A percentile compares a stretch with the other conserved stretches of the same genome.
These are phyloP conservation scores for Entomortierella beljakovae DNA, from an alignment of 192 early-diverging fungal genomes.

Conservation along the genomic window DNA sequence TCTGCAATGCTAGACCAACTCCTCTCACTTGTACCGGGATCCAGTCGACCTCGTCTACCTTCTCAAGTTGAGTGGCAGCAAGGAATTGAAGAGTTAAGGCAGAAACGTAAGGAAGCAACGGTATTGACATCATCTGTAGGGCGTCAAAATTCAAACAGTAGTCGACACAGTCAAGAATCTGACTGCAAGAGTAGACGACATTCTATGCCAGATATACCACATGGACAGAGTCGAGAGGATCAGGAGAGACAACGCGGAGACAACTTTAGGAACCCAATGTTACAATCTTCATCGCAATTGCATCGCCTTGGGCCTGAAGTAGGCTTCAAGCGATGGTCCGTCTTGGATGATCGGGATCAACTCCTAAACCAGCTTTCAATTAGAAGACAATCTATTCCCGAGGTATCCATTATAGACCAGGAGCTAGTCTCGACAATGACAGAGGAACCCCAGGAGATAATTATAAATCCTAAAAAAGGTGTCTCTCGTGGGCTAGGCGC, in stretches of 20 bases:
- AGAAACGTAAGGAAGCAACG: constrained; percentile 21
- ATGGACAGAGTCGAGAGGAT: constrained; percentile 38
- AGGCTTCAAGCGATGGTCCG: constrained; percentile 15
- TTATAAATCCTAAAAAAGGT: background rate
- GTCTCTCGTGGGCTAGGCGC: background rate
- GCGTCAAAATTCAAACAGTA: constrained; percentile 32
- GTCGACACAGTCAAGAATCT: constrained; percentile 40
- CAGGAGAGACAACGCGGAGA: constrained; percentile 38
- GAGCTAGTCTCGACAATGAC: background rate
- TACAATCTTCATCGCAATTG: background rate
- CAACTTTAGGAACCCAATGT: constrained; percentile 35
- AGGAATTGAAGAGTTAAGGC: constrained; percentile 27
- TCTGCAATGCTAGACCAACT: constrained; percentile 38
- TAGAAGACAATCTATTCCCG: constrained; percentile 30
- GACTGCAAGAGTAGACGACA: constrained; percentile 37
- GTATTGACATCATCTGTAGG: constrained; percentile 31
- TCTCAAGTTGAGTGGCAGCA: constrained; percentile 43
- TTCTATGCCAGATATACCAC: constrained; percentile 49
- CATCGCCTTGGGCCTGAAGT: background rate
- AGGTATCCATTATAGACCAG: constrained; percentile 16
- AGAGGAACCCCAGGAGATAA: background rate
- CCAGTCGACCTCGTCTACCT: constrained; percentile 39
- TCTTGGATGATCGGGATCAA: constrained; percentile 25
- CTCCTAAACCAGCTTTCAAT: constrained; percentile 22
- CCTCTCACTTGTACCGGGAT: constrained; percentile 13